Evolutionary conservation across 2,329 filamentous ascomycete species (phyloP).

Genomic region (Monosporascus sp.): DNA sequence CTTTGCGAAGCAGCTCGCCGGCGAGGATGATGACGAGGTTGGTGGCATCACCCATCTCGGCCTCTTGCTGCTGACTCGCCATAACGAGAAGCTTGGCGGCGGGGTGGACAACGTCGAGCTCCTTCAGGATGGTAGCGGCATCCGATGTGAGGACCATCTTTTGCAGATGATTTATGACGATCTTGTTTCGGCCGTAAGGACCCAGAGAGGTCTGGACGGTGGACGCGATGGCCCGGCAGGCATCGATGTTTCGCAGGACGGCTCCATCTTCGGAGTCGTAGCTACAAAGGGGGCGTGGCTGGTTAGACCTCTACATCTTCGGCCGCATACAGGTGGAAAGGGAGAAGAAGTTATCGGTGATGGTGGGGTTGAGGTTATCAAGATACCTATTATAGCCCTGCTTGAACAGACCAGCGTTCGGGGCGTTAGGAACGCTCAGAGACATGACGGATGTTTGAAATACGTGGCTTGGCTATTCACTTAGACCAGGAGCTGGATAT

Average conservation of each 20-base stretch:
- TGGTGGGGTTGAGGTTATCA: conserved; percentile 18
- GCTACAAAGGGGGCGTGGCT: conserved; percentile 48
- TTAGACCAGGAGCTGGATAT: not conserved
- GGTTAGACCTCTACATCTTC: conserved; percentile 6
- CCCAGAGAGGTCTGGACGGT: conserved; percentile 97
- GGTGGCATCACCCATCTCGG: conserved; percentile 97
- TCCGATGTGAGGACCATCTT: conserved; percentile 99
- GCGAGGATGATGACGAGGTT: conserved; percentile 96
- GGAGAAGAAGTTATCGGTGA: conserved; percentile 12
- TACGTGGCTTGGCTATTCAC: not conserved
- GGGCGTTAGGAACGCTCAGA: conserved; percentile 89
- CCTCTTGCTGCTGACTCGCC: conserved; percentile 97
- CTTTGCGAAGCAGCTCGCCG: conserved; percentile 92
- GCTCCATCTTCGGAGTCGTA: conserved; percentile 99
- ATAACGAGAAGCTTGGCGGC: conserved; percentile 97
- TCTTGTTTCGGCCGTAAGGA: conserved; percentile 97
- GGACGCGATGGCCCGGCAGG: conserved; percentile 89
- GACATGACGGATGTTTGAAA: conserved; percentile 60
- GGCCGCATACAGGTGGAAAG: conserved; percentile 7
- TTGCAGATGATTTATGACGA: conserved; percentile 98
- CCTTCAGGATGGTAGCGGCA: conserved; percentile 92
- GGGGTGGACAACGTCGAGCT: conserved; percentile 96
- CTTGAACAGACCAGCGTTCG: conserved; percentile 92
- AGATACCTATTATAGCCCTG: conserved; percentile 89
- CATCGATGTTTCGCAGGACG: conserved; percentile 96